Evolutionary conservation across 2,329 filamentous ascomycete species (phyloP).

Genomic region (Penicillium digitatum): DNA sequence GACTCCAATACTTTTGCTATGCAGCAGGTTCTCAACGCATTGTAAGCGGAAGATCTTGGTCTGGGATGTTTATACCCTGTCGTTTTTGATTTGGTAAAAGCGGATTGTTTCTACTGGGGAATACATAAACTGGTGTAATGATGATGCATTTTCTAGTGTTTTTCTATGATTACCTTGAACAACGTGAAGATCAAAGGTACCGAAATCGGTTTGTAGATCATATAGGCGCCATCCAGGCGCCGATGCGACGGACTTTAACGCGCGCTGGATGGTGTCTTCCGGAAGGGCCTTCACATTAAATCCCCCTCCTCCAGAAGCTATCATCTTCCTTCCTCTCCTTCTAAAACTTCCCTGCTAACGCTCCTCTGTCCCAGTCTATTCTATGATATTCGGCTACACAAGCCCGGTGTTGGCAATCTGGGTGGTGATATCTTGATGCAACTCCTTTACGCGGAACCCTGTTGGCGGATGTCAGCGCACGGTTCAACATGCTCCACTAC

Average conservation of each 20-base stretch:
- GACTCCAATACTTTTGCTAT: slow-evolving; percentile 77
- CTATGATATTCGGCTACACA: not conserved
- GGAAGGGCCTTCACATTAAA: not conserved
- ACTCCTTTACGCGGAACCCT: not conserved
- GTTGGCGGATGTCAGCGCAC: not conserved
- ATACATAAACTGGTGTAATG: slow-evolving; percentile 1
- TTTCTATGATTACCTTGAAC: not conserved
- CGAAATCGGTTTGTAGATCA: too few relatives aligned
- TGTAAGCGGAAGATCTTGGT: slow-evolving; percentile 40
- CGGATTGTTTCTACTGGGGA: not conserved
- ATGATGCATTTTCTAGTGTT: not conserved
- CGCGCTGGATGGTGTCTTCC: not conserved
- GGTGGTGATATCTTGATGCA: not conserved
- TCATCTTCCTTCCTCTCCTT: not conserved
- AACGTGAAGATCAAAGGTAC: not conserved
- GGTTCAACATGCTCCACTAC: not conserved
- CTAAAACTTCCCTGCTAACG: too few relatives aligned
- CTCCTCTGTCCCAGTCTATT: not conserved
- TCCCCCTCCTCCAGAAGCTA: not conserved
- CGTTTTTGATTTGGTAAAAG: not conserved
- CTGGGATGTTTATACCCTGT: slow-evolving; percentile 1
- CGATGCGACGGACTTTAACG: not conserved
- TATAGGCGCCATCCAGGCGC: too few relatives aligned
- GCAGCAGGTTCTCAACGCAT: slow-evolving; percentile 70
- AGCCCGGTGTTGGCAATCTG: not conserved